Evolutionary conservation across 2,329 filamentous ascomycete species (phyloP), one percentile per base, ranked within the genome.

Genomic region (Gliomastix tumulicola): DNA sequence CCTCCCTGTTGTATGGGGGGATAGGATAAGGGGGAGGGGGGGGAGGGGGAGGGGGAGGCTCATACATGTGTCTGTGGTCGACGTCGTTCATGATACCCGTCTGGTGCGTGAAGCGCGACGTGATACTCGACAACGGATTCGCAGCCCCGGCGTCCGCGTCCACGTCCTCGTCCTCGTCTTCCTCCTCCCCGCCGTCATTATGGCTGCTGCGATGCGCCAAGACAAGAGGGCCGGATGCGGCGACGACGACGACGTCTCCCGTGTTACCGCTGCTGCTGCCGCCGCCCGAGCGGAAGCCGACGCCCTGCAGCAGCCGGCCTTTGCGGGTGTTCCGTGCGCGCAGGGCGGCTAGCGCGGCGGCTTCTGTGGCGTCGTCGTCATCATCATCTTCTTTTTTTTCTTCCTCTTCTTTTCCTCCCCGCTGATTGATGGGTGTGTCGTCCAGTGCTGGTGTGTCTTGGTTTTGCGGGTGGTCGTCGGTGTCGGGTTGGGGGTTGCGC

Each of bases 1-100:
- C 30, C 16, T 32, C 18, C 8, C 15, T 6, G 15, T 32, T 37
- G 21, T 12, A 22, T 11, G n/a, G 8, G 13, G 12, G 13, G 7
- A 12, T 33, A 13, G 20, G 13, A 20, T 19, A 34, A 44, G 37
- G 38, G 30, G 28, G 32, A 23, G 16, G 36, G 8, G 23, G 23
- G 18, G 34, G 32, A 21, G 17, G 21, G 38, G 32, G 38, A 32
- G 19, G 34, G 37, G 25, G 38, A 45, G 22, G 45, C 41, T 76
- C 82, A 79, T 73, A 90, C 85, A 90, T 87, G 65, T 89, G 84
- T 61, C 70, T 82, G 56, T 88, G 82, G 43, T 80, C 71, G 17
- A 76, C 56, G 38, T 84, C 80, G 22, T 74, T 71, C 1, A 81
- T 68, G 42, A 80, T 61, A 1, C 84, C 84, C 0, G 82, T 88